These are phyloP conservation scores for Eucalyptus pumila DNA, from an alignment of 345 rosid species.

Conservation along the genomic window DNA sequence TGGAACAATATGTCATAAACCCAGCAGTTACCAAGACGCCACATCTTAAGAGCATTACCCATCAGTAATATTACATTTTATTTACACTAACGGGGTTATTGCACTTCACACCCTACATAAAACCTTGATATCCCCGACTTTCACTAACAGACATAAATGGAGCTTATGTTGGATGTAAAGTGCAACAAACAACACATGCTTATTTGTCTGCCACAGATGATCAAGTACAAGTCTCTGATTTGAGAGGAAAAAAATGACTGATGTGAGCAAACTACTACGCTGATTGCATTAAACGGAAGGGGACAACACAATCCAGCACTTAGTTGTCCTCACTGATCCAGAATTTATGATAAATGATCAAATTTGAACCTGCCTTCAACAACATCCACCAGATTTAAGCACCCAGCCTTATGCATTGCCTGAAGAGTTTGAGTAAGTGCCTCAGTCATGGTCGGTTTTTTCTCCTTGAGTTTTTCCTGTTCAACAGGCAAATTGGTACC, in stretches of 20 bases:
- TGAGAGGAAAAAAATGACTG: not conserved
- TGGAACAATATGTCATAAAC: not conserved
- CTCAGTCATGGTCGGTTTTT: conserved; percentile 70
- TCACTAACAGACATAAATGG: not conserved
- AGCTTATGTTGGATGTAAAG: not conserved
- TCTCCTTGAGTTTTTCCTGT: conserved; percentile 99
- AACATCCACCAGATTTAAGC: conserved; percentile 73
- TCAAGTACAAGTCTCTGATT: not conserved
- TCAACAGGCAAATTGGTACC: conserved; percentile 5
- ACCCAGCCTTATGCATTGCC: conserved; percentile 86
- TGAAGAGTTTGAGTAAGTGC: conserved; percentile 84
- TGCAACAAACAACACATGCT: not conserved
- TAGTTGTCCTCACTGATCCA: not conserved
- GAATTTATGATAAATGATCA: not conserved
- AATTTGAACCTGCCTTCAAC: conserved; percentile 69
- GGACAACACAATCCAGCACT: not conserved
- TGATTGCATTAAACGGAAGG: not conserved
- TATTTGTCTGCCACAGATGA: not conserved
- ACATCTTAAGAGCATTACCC: not conserved
- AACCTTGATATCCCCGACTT: not conserved
- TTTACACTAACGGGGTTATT: not conserved
- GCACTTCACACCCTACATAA: not conserved
- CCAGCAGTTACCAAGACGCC: not conserved
- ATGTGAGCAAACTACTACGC: not conserved
- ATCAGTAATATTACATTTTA: not conserved